Conservation (phyloP, 169 alveolate species). For the Cryptosporidium ubiquitum region DNA sequence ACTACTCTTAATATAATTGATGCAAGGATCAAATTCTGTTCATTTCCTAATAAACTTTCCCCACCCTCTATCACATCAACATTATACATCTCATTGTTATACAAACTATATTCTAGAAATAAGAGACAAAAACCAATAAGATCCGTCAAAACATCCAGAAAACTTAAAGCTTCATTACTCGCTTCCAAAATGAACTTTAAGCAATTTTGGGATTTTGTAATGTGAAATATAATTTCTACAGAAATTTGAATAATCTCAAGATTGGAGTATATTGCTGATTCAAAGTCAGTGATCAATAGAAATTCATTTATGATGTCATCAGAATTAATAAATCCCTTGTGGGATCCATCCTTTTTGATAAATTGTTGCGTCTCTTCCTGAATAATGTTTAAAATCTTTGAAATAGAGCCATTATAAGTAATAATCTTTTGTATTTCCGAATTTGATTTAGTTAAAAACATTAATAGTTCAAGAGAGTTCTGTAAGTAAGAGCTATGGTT, state of each 20-base stretch:
- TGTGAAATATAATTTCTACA: constrained; percentile 43
- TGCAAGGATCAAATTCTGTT: neutral
- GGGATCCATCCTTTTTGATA: neutral
- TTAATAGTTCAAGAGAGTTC: constrained; percentile 29
- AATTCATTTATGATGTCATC: neutral
- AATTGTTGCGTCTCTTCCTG: constrained; percentile 25
- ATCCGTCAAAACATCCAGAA: constrained; percentile 2
- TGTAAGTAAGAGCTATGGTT: constrained; percentile 36
- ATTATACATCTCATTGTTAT: constrained; percentile 14
- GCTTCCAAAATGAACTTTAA: constrained; percentile 40
- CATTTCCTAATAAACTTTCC: neutral
- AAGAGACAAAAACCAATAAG: constrained; percentile 25
- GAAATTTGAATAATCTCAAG: constrained; percentile 18
- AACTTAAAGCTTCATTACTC: neutral
- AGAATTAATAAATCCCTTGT: constrained; percentile 18
- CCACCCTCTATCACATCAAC: neutral
- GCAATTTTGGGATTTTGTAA: constrained; percentile 40
- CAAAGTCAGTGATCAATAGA: neutral
- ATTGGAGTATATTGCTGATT: neutral
- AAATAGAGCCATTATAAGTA: constrained; percentile 38
- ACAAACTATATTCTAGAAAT: constrained; percentile 6
- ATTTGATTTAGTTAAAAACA: constrained; percentile 18
- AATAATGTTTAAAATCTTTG: constrained; percentile 14
- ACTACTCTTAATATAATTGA: neutral
- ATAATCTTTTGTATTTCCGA: constrained; percentile 56